Percentiles rank a stretch among this genome's conserved stretches.
These are phyloP conservation scores for Cladosporium austrohemisphaericum DNA, from an alignment of 2,329 filamentous ascomycete species.

Conservation along the genomic window DNA sequence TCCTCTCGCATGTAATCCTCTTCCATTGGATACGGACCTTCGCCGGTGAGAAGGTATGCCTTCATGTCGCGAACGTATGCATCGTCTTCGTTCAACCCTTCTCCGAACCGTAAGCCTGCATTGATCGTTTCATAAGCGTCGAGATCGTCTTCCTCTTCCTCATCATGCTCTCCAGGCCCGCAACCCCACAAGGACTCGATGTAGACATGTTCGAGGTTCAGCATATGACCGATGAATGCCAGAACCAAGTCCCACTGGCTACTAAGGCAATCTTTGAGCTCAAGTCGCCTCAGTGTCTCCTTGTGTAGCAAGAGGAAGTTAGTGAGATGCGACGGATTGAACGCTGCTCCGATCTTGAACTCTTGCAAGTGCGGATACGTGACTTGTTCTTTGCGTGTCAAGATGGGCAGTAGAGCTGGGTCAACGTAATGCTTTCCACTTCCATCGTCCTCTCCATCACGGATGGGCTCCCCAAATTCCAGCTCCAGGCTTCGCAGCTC, in stretches of 20 bases:
- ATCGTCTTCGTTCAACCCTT: not conserved
- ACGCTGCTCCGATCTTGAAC: not conserved
- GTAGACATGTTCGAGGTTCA: not conserved
- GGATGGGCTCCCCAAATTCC: not conserved
- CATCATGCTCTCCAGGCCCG: not conserved
- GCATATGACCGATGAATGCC: not conserved
- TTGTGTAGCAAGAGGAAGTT: not conserved
- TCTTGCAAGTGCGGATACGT: not conserved
- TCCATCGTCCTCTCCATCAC: not conserved
- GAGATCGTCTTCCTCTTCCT: too few relatives aligned
- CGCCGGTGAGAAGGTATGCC: not conserved
- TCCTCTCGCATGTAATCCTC: not conserved
- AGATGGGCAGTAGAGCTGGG: not conserved
- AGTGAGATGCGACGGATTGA: not conserved
- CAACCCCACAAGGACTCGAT: not conserved
- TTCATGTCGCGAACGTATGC: not conserved
- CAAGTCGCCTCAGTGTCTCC: not conserved
- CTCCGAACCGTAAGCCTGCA: too few relatives aligned
- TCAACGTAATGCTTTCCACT: not conserved
- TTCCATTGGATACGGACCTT: not conserved
- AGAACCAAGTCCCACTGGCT: not conserved
- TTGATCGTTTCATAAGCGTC: too few relatives aligned
- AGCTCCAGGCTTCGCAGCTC: not conserved
- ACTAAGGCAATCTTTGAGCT: not conserved
- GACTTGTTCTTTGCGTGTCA: not conserved